phyloP scores from a whole-genome alignment of 495 filamentous ascomycete species.

The Sabuloglossum arenarium region DNA sequence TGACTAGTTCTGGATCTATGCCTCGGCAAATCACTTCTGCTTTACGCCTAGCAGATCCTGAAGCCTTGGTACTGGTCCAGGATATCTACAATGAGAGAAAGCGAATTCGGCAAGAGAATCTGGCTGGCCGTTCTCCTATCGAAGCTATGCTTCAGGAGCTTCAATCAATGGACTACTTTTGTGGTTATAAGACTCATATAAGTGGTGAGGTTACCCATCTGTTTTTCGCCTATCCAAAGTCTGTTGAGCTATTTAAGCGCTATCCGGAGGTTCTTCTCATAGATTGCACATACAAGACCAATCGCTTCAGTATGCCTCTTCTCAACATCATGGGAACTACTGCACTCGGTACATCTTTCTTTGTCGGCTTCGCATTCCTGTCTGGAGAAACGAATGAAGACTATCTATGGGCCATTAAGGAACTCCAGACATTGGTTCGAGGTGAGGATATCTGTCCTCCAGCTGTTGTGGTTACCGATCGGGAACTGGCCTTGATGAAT shows the following conservation, averaged over 20 bases:
- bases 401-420: background rate
- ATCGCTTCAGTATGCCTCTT: slow-evolving; percentile 10
- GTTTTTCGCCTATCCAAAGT: background rate
- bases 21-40: background rate
- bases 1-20: background rate
- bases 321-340: slow-evolving; percentile 7
- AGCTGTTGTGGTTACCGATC: background rate
- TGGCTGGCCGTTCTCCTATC: background rate
- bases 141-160: background rate
- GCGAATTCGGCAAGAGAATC: background rate
- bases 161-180: background rate
- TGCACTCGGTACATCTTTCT: slow-evolving; percentile 3
- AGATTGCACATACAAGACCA: slow-evolving; percentile 10
- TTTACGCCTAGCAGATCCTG: background rate
- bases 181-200: background rate
- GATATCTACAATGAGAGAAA: background rate
- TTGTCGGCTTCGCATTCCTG: slow-evolving; percentile 6
- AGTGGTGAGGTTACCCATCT: background rate
- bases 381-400: slow-evolving; percentile 1
- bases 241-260: background rate
- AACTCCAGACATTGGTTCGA: background rate
- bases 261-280: slow-evolving; percentile 7
- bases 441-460: background rate
- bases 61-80: background rate
- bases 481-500: background rate